Evolutionary conservation across 441 rosid species (phyloP).

Genomic region (Pelargonium cotyledonis): DNA sequence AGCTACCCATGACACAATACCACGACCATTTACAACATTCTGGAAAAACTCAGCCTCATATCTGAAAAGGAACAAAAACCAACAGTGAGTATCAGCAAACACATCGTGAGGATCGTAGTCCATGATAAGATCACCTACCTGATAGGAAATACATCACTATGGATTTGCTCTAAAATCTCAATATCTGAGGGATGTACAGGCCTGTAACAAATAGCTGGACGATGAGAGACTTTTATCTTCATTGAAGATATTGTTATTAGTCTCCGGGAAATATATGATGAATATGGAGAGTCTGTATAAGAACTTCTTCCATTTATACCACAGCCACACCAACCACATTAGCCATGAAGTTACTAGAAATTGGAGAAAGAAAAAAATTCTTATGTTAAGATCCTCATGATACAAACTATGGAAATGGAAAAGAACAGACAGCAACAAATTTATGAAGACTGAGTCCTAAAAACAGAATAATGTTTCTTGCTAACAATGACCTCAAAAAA

Average conservation of each 20-base stretch:
- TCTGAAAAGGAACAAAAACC: constrained; percentile 39
- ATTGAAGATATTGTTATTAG: constrained; percentile 39
- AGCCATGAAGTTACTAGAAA: constrained; percentile 30
- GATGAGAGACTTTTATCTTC: constrained; percentile 40
- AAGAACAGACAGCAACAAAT: background rate
- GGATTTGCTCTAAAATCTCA: constrained; percentile 68
- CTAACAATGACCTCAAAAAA: no score
- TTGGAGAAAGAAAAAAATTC: constrained; percentile 12
- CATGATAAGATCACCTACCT: constrained; percentile 38
- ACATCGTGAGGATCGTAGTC: background rate
- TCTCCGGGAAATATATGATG: constrained; percentile 44
- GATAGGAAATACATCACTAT: constrained; percentile 75
- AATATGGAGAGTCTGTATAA: constrained; percentile 23
- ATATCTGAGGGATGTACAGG: constrained; percentile 72
- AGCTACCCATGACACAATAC: constrained; percentile 92
- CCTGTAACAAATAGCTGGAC: constrained; percentile 64
- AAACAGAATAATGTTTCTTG: no score
- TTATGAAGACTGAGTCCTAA: no score
- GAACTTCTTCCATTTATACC: constrained; percentile 42
- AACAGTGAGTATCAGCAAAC: background rate
- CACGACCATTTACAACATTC: constrained; percentile 68
- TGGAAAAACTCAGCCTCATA: constrained; percentile 93
- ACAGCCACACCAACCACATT: constrained; percentile 28
- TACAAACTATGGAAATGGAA: background rate
- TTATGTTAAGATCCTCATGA: background rate